Evolutionary conservation across 1,139 yeast species (phyloP), one percentile per base, ranked within the genome.

Genomic region (Blastobotrys petasosporus): DNA sequence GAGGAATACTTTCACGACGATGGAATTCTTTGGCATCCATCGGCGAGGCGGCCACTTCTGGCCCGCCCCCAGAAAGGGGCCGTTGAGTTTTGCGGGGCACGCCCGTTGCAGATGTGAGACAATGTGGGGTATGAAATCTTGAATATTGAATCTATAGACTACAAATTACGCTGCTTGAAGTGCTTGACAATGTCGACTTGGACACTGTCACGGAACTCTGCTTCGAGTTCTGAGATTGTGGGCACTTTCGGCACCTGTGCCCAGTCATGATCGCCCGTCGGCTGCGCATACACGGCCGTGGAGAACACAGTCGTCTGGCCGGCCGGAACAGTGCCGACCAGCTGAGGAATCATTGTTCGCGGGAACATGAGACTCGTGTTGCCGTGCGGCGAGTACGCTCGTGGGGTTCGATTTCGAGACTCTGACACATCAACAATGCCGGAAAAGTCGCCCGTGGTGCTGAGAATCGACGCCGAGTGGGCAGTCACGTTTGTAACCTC

Each of bases 351-450:
- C 6, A 44, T 30, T 1, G 59, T 49, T 8, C 50, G 32, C 1
- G 65, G 51, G 40, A 50, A 48, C 36, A 59, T 46, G 15, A 63
- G 30, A 47, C 59, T 63, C 9, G 63, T 54, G 49, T 63, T 63
- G 25, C 66, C 66, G 12, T 59, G 63, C 2, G 65, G 60, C n/a
- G 37, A 40, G 29, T 50, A 50, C 10, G 53, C 48, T 13, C 51
- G 41, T 6, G 56, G 44, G n/a, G 33, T 34, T 32, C 63, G 51
- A 6, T 41, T 48, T 6, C 32, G 23, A 1, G 38, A 13, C 8
- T 51, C 39, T 34, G 46, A 33, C 28, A 54, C 38, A 33, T 52
- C 51, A 17, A 51, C 52, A 38, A 54, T 53, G 4, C 55, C 53
- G 36, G 54, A 50, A 44, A 48, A 49, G 11, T 42, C 39, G 41